Evolutionary conservation across 768 basidiomycete species (phyloP), one percentile per base, ranked within the genome.

Genomic region (Panellus pusillus): DNA sequence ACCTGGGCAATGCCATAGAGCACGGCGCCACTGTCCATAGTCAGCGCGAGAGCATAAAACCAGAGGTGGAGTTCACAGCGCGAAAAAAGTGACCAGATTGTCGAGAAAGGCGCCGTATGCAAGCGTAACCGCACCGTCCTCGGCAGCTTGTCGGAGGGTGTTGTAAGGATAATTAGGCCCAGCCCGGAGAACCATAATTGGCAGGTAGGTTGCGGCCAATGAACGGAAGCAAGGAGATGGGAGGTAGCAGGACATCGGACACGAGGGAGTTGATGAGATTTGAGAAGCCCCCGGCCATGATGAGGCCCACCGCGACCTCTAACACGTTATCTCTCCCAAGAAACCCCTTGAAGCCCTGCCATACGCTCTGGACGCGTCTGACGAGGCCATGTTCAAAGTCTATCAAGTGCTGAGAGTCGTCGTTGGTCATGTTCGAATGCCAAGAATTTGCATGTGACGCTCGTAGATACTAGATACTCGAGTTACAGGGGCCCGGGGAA

Each of bases 281-380:
- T 0, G 74, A 73, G 63, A 79, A 77, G 7, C 73, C 66, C 4
- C 70, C 55, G n/a, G 75, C 75, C 51, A 61, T 61, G 9, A 77
- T 75, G 8, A 79, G 61, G 70, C 76, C 76, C 40, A 77, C 67
- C 12, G 76, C 74, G 32, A 79, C 74, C 58, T 79, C 76, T 3
- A 79, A 66, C 9, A 79, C 76, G 60, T 73, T 77, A 47, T 79
- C 77, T 9, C 77, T 61, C 32, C 72, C 57, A 17, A 70, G 67
- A 44, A 74, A 73, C 6, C 50, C 55, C 19, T 40, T 40, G 39
- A 40, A 40, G n/a, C 39, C 39, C 14, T 18, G 12, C 39, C 39
- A 40, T 9, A 20, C 39, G 19, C 17, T 40, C 39, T 40, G 9
- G 14, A 18, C n/a, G n/a, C 39, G n/a, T 40, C 19, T n/a, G 39